Evolutionary conservation across 371 early-diverging fungal species (phyloP).

Genomic region (Rhizomucor pusillus): DNA sequence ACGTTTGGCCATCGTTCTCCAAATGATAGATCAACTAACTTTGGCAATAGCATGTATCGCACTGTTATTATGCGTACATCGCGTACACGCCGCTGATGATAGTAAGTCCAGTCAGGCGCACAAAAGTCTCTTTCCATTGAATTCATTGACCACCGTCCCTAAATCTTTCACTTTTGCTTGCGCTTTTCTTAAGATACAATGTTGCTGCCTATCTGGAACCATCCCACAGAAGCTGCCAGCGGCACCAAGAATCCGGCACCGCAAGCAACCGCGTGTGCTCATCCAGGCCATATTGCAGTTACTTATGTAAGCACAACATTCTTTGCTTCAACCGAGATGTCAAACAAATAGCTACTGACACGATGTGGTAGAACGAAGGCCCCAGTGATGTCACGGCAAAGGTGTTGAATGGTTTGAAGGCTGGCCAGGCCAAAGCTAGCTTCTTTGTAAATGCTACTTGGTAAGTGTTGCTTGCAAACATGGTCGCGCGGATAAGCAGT

Average conservation of each 20-base stretch:
- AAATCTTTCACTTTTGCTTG: too few relatives aligned
- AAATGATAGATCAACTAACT: too few relatives aligned
- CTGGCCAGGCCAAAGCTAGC: conserved; percentile 51
- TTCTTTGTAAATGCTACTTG: conserved; percentile 61
- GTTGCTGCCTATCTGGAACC: conserved; percentile 45
- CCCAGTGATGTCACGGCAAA: conserved; percentile 61
- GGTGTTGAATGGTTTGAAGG: conserved; percentile 51
- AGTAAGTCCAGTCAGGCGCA: too few relatives aligned
- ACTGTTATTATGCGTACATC: too few relatives aligned
- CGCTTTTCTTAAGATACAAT: conserved; percentile 16
- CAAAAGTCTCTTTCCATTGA: too few relatives aligned
- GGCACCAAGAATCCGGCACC: conserved; percentile 30
- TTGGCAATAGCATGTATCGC: too few relatives aligned
- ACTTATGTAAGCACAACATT: conserved; percentile 44
- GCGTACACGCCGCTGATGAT: too few relatives aligned
- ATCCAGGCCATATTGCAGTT: conserved; percentile 51
- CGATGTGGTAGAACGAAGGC: conserved; percentile 48
- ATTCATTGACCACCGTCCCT: too few relatives aligned
- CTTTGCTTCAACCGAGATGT: neutral
- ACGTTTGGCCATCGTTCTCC: too few relatives aligned
- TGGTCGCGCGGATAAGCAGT: too few relatives aligned
- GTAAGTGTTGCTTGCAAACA: too few relatives aligned
- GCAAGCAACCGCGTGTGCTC: conserved; percentile 47
- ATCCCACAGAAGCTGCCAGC: conserved; percentile 26
- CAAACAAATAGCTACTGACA: neutral